Base-by-base conservation (phyloP, 306 rosid species). In the Glycine tomentella region DNA sequence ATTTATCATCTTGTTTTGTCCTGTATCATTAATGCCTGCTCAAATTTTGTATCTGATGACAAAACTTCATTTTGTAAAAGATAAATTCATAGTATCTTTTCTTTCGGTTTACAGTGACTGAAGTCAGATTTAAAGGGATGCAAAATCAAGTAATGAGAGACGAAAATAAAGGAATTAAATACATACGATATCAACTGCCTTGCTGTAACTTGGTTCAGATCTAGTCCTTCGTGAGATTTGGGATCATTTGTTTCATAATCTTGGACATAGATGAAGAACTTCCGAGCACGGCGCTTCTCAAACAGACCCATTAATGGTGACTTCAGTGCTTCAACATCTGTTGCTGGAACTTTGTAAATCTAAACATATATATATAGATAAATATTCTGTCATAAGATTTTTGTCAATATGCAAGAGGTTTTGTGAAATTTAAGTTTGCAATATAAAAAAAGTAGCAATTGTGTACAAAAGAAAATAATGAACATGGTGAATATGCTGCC, bases 221-320 rank as follows among this genome's bases (percentile, higher is more conserved):
- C 93, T 66, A 90, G 79, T 5, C 96, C 96, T 80, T 91, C 96
- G 8, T 91, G 93, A 81, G 96, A 91, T 83, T 91, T 91, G 63
- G 93, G 92, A 75, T 91, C 96, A 63, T 17, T 82, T 20, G 70
- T 79, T 6, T 91, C 96, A 80, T 88, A 92, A 79, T 92, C 97
- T 84, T 92, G 97, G 45, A 90, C 94, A 87, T 84, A 92, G 48
- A 92, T 83, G 80, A 92, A 92, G 85, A 92, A 92, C 86, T 89
- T 92, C 9, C 97, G 78, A 17, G 93, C 94, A 14, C 97, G 93
- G 5, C 94, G 97, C 83, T 92, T 92, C 87, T 92, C 97, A 83
- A 92, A 92, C 67, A 92, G 34, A 25, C 95, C 97, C 95, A 90
- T 92, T 33, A 92, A 87, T 8, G 86, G 90, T 73, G 95, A 92